A percentile compares a stretch with the other conserved stretches of the same genome.
Conservation (phyloP, 345 rosid species). For the Melastoma malabathricum region DNA sequence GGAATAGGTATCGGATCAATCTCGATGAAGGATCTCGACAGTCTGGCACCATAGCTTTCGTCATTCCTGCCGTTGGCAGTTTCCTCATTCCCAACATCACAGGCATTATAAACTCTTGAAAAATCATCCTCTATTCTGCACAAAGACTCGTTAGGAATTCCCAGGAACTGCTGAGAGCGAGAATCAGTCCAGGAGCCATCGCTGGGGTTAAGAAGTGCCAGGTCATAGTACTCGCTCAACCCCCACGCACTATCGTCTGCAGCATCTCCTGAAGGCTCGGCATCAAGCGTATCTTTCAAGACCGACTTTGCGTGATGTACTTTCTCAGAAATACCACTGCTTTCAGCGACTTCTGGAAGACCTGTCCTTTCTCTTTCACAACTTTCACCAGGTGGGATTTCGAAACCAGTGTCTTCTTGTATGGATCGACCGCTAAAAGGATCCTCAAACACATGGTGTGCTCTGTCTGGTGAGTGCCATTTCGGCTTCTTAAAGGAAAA, state of each 20-base stretch:
- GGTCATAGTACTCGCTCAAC: conserved; percentile 17
- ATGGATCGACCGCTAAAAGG: background rate
- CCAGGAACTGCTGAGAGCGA: conserved; percentile 28
- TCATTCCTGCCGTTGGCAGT: conserved; percentile 19
- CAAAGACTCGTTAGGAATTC: conserved; percentile 21
- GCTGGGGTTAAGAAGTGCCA: conserved; percentile 16
- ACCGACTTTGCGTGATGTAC: no score
- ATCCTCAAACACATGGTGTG: conserved; percentile 16
- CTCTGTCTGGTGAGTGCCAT: conserved; percentile 18
- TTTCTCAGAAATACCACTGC: no score
- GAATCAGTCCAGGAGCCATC: conserved; percentile 18
- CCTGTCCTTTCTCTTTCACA: conserved; percentile 2
- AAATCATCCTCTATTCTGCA: conserved; percentile 28
- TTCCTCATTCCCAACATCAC: conserved; percentile 21
- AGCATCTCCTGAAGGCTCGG: background rate
- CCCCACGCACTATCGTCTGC: conserved; percentile 14
- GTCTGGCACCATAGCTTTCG: conserved; percentile 29
- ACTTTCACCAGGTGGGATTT: conserved; percentile 5
- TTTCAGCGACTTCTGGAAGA: no score
- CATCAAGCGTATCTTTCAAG: no score
- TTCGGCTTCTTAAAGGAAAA: conserved; percentile 19
- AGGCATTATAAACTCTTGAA: conserved; percentile 40
- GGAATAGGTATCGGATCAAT: conserved; percentile 94
- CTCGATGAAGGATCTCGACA: conserved; percentile 49
- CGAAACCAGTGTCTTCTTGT: conserved; percentile 8